These are phyloP conservation scores for Coemansia asiatica DNA, from an alignment of 192 early-diverging fungal species.

Conservation along the genomic window DNA sequence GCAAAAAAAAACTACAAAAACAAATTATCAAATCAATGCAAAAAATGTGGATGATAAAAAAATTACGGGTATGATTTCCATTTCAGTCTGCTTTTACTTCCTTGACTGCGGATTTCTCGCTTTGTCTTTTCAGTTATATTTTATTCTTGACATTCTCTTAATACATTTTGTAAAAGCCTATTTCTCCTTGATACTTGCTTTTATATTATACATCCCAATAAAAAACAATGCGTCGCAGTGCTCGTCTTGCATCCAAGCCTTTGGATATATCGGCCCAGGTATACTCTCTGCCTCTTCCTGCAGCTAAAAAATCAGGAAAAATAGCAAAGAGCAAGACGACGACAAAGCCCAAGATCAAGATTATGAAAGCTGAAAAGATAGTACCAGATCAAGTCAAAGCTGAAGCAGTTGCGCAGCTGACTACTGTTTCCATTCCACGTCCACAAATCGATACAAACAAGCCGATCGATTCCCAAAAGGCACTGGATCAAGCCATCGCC, in stretches of 20 bases:
- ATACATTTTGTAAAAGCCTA: too few species aligned
- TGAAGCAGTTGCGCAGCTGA: not conserved
- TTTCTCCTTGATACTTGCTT: too few species aligned
- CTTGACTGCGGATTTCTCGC: not conserved
- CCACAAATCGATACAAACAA: not conserved
- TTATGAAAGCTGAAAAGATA: not conserved
- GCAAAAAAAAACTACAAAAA: not conserved
- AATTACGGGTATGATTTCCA: too few species aligned
- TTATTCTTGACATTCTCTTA: not conserved
- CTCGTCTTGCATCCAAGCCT: slow-evolving; percentile 30
- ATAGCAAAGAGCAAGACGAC: slow-evolving; percentile 6
- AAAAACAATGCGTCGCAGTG: slow-evolving; percentile 21
- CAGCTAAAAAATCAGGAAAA: not conserved
- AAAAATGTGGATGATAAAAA: not conserved
- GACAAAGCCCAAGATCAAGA: not conserved
- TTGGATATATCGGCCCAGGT: not conserved
- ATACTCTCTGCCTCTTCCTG: not conserved
- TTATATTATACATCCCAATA: not conserved
- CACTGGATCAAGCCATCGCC: slow-evolving; percentile 36
- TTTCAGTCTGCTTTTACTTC: too few species aligned
- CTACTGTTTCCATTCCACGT: not conserved
- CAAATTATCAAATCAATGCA: not conserved
- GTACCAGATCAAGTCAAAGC: not conserved
- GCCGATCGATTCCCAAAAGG: slow-evolving; percentile 16
- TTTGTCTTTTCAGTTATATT: not conserved